phyloP scores from a whole-genome alignment of 139 green algal species.

The Closterium sp. region DNA sequence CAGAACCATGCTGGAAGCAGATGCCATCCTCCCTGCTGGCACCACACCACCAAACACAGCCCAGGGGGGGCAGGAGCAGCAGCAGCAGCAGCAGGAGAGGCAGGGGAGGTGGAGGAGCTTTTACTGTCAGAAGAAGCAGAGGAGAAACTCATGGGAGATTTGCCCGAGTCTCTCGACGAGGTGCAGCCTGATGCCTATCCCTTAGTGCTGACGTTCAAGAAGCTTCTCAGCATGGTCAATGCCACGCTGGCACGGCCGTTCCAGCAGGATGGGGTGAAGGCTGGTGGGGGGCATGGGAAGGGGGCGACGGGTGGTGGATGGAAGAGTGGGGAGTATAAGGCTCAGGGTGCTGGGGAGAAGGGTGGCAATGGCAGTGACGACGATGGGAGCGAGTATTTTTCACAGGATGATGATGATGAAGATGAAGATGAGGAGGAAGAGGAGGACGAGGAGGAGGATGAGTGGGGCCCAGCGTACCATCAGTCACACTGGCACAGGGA shows the following conservation, averaged over 20 bases:
- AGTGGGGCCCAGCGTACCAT: too few species aligned
- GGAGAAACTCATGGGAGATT: slow-evolving; percentile 13
- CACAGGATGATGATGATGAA: background rate
- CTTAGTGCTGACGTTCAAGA: slow-evolving; percentile 69
- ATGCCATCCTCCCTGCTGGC: background rate
- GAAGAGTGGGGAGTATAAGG: background rate
- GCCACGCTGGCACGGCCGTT: slow-evolving; percentile 65
- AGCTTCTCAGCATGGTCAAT: slow-evolving; percentile 71
- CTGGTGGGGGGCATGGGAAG: background rate
- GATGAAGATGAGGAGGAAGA: background rate
- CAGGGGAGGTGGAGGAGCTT: slow-evolving; percentile 9
- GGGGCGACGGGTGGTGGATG: background rate
- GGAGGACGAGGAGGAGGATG: background rate
- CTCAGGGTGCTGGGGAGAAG: background rate
- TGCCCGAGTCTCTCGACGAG: slow-evolving; percentile 20
- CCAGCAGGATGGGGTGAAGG: background rate
- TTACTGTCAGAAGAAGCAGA: slow-evolving; percentile 16
- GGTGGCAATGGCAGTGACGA: background rate
- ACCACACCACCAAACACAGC: background rate
- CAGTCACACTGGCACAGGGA: background rate
- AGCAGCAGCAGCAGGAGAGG: background rate
- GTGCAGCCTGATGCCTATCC: slow-evolving; percentile 61
- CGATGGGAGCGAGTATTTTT: background rate
- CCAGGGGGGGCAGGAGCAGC: background rate
- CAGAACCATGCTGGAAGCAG: background rate